Base-by-base conservation (phyloP, 495 filamentous ascomycete genomes). In the Penicillium roqueforti region DNA sequence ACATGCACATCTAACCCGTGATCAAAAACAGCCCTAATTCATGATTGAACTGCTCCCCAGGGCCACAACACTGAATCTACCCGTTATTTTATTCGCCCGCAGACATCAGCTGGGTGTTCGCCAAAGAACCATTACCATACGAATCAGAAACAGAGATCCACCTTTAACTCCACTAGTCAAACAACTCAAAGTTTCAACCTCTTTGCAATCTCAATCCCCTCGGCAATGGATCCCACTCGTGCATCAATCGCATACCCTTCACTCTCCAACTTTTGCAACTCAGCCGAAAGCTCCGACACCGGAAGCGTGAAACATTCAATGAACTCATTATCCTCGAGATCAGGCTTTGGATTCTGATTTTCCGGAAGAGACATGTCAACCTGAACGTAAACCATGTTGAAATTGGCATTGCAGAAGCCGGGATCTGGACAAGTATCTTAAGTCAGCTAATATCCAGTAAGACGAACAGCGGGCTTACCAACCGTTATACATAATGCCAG, bases 321-420 rank as follows among this genome's bases (percentile, higher is more conserved):
- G 67, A 93, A 93, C 64, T 95, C 91, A 62, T 87, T 87, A 38
- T 93, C 90, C 53, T 96, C 91, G 2, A 95, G 76, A 56, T 91
- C 75, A 3, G 89, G 86, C 59, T 83, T 79, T 1, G 83, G 86
- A 51, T 85, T 76, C 54, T 83, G 82, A 58, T 92, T 90, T 49
- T 83, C 84, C 0, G 85, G 81, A 9, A 82, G 67, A 11, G 72
- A 80, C 78, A 88, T 83, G 68, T 96, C 89, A 51, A 96, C 80
- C 4, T 76, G 83, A 14, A 95, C 83, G 59, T 92, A 87, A 16
- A 95, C 83, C 78, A 96, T 86, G 40, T 84, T 82, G 19, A 91
- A 76, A 67, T 92, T 96, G 25, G 91, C 92, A 63, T 92, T 95
- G 69, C 88, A 92, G 73, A 96, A 92, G 14, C 90, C 90, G 1